A percentile compares a stretch with the other conserved stretches of the same genome.
phyloP scores from a whole-genome alignment of 208 protist species.

The Vickermania spadyakhi region DNA sequence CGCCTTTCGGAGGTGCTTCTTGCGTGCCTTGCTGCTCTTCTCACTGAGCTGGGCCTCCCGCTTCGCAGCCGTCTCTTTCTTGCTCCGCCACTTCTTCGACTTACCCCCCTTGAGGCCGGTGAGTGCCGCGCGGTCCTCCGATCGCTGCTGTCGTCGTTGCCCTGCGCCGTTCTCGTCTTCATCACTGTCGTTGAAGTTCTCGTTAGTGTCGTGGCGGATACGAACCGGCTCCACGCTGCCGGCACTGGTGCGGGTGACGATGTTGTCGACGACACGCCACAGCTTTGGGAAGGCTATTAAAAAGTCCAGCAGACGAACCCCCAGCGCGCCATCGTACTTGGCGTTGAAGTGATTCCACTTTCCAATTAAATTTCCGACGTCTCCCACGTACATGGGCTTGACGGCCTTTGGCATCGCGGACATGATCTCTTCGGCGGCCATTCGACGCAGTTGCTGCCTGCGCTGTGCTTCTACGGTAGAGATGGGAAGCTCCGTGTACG shows the following conservation, averaged over 20 bases:
- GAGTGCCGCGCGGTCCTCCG: constrained; percentile 53
- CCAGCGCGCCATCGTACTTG: constrained; percentile 63
- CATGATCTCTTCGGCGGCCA: constrained; percentile 72
- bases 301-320: constrained; percentile 63
- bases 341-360: constrained; percentile 82
- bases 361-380: constrained; percentile 80
- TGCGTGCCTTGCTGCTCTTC: constrained; percentile 46
- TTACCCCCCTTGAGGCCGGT: constrained; percentile 28
- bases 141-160: constrained; percentile 38
- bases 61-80: constrained; percentile 6
- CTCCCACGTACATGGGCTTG: constrained; percentile 75
- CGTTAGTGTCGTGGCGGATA: constrained; percentile 67
- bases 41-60: constrained; percentile 17
- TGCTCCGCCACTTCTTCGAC: constrained; percentile 1
- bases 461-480: neutral
- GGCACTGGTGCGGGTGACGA: constrained; percentile 57
- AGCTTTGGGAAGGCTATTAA: constrained; percentile 48
- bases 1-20: constrained; percentile 45
- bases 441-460: constrained; percentile 16
- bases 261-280: constrained; percentile 52
- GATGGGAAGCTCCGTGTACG: neutral
- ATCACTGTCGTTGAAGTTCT: constrained; percentile 25
- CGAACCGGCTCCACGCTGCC: constrained; percentile 54
- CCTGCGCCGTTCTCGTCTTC: constrained; percentile 14
- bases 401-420: constrained; percentile 76